Evolutionary conservation across 208 protist species (phyloP).

Genomic region (Leishmania mexicana): DNA sequence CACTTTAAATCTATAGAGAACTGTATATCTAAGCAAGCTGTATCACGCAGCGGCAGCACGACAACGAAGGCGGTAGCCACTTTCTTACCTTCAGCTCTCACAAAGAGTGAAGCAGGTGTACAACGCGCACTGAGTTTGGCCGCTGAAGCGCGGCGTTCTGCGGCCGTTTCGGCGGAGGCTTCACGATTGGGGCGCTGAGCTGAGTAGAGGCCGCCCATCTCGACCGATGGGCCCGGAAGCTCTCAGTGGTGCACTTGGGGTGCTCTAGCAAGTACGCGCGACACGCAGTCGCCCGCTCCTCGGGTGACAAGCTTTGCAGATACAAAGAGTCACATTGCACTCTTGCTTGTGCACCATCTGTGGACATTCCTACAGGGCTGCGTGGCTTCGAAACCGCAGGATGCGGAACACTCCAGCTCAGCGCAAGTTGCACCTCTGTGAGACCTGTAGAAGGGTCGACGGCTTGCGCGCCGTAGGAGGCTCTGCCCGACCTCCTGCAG

Average conservation of each 20-base stretch:
- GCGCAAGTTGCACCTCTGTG: conserved; percentile 66
- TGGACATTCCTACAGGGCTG: background rate
- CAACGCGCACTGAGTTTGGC: conserved; percentile 21
- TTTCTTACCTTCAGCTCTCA: background rate
- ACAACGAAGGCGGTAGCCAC: background rate
- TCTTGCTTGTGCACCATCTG: background rate
- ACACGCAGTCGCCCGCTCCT: conserved; percentile 44
- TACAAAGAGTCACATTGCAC: conserved; percentile 17
- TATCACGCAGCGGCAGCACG: background rate
- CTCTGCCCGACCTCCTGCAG: background rate
- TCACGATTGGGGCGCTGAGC: conserved; percentile 39
- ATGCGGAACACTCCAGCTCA: conserved; percentile 68
- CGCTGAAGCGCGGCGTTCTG: conserved; percentile 23
- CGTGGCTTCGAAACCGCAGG: background rate
- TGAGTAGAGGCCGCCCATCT: conserved; percentile 62
- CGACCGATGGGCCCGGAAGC: conserved; percentile 27
- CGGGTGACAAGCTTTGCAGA: conserved; percentile 35
- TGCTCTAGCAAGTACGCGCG: conserved; percentile 48
- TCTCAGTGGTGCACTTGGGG: conserved; percentile 61
- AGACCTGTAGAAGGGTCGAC: conserved; percentile 61
- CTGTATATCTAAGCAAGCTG: background rate
- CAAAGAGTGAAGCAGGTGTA: conserved; percentile 18
- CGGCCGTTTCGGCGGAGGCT: conserved; percentile 13
- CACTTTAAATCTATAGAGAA: background rate
- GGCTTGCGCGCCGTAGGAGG: conserved; percentile 40